Evolutionary conservation across 768 basidiomycete genomes (phyloP).

Genomic region (Boletus coccyginus): DNA sequence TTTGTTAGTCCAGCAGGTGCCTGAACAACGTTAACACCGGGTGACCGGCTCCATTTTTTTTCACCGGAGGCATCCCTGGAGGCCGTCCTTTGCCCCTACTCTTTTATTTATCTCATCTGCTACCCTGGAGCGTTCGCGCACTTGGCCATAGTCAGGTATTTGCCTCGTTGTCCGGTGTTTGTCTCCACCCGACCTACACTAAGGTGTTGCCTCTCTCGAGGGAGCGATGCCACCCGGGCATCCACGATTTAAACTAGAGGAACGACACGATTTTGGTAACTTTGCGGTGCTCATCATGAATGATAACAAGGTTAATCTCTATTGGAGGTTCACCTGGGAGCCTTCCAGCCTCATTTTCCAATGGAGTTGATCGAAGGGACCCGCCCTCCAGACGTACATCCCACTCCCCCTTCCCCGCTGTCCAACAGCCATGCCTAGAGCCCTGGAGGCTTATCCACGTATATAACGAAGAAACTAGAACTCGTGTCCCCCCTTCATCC

Average conservation of each 20-base stretch:
- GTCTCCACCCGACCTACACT: slow-evolving; percentile 2
- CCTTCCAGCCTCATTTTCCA: neutral
- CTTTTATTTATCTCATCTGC: neutral
- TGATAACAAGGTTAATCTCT: neutral
- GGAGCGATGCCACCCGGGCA: neutral
- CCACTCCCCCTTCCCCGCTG: neutral
- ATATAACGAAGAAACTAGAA: neutral
- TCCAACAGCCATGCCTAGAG: neutral
- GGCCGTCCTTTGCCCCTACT: neutral
- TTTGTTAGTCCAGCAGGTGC: neutral
- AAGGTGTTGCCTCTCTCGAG: neutral
- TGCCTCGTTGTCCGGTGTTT: neutral
- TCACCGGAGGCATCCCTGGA: neutral
- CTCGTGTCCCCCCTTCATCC: neutral
- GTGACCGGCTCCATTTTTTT: too few species aligned
- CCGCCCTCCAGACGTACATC: neutral
- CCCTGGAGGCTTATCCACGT: neutral
- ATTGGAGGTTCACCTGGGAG: neutral
- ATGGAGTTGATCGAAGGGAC: neutral
- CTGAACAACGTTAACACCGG: too few species aligned
- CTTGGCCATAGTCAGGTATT: neutral
- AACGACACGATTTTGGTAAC: neutral
- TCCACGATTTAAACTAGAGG: neutral
- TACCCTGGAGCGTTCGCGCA: neutral
- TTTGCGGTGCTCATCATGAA: neutral